These are phyloP conservation scores for Stevia rebaudiana DNA, from an alignment of 140 eudicot genomes.

Conservation along the genomic window DNA sequence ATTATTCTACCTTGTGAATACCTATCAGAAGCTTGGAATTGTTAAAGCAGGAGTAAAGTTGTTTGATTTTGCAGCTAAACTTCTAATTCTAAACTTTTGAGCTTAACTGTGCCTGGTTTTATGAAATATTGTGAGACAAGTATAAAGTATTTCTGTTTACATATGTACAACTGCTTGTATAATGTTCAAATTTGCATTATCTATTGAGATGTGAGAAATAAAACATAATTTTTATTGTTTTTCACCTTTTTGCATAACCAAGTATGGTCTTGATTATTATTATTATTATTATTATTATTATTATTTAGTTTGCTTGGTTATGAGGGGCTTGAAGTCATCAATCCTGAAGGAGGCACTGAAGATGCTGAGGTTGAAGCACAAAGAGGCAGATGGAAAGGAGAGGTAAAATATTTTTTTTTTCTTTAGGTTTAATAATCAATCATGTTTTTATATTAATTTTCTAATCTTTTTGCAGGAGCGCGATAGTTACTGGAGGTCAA, in stretches of 20 bases:
- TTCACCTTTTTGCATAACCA: background rate
- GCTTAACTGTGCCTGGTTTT: background rate
- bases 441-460: background rate
- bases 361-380: constrained; percentile 97
- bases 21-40: background rate
- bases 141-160: background rate
- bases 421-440: background rate
- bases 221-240: background rate
- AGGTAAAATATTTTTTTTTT: constrained; percentile 40
- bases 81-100: background rate
- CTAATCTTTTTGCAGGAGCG: constrained; percentile 55
- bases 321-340: constrained; percentile 87
- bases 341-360: constrained; percentile 95
- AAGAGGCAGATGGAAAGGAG: constrained; percentile 91
- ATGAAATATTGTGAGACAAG: background rate
- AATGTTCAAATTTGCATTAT: background rate
- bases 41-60: background rate
- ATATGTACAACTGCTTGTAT: background rate
- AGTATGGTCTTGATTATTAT: constrained; percentile 9
- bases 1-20: background rate
- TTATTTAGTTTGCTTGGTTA: constrained; percentile 59
- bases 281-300: too few relatives aligned
- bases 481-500: constrained; percentile 92
- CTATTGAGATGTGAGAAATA: background rate
- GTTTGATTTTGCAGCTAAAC: background rate